Percentiles rank a stretch among this genome's conserved stretches.
Evolutionary conservation across 352 stramenopile genomes (phyloP).

Genomic region (Globisporangium nagaii): DNA sequence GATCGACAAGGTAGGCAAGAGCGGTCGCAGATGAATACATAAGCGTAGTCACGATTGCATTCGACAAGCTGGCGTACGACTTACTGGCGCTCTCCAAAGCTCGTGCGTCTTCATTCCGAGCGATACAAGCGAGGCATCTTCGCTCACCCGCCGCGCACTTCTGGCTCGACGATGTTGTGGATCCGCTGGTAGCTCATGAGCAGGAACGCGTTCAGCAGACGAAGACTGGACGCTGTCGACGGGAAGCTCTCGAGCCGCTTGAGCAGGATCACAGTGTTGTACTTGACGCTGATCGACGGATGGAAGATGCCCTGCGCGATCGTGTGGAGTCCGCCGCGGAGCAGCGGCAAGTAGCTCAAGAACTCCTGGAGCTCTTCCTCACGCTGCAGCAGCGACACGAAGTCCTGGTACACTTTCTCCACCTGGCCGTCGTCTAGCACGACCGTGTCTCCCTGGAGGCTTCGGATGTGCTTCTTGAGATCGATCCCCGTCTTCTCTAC

Average conservation of each 20-base stretch:
- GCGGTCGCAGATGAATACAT: not conserved
- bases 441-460: slow-evolving; percentile 67
- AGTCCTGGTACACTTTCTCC: slow-evolving; percentile 81
- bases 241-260: slow-evolving; percentile 81
- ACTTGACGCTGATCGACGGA: slow-evolving; percentile 81
- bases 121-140: not conserved
- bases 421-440: slow-evolving; percentile 74
- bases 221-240: slow-evolving; percentile 65
- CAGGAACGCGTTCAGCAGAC: slow-evolving; percentile 70
- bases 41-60: not conserved
- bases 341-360: slow-evolving; percentile 73
- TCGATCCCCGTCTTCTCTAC: slow-evolving; percentile 75
- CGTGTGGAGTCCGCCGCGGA: slow-evolving; percentile 69
- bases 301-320: slow-evolving; percentile 86
- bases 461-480: slow-evolving; percentile 76
- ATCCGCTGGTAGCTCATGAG: slow-evolving; percentile 84
- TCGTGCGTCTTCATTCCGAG: not conserved
- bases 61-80: no score
- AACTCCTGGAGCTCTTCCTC: slow-evolving; percentile 83
- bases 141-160: slow-evolving; percentile 22
- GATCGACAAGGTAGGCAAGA: not conserved
- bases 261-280: slow-evolving; percentile 84
- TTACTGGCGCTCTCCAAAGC: not conserved
- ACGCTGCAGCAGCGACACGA: slow-evolving; percentile 60
- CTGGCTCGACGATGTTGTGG: slow-evolving; percentile 65